Conservation (phyloP, 441 rosid genomes). For the Hura crepitans region DNA sequence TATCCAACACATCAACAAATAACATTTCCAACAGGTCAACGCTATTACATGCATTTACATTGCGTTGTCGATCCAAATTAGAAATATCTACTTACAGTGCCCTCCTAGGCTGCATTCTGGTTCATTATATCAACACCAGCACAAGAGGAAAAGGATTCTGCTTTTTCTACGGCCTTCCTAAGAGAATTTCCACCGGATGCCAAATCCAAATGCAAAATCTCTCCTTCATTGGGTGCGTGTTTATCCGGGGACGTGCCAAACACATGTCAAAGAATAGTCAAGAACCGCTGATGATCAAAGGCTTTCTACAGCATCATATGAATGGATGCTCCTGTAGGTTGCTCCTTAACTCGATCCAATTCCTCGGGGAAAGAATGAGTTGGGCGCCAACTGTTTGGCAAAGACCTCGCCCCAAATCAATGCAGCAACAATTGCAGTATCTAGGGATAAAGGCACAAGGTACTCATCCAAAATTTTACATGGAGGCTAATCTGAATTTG, state of each 20-base stretch:
- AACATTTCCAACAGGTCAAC: background rate
- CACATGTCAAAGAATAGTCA: conserved; percentile 6
- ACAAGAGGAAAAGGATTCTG: conserved; percentile 57
- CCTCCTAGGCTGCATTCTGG: conserved; percentile 90
- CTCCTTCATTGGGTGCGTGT: conserved; percentile 64
- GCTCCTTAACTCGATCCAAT: conserved; percentile 58
- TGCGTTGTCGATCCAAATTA: conserved; percentile 2
- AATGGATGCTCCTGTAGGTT: conserved; percentile 53
- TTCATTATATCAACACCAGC: conserved; percentile 74
- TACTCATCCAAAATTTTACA: no score
- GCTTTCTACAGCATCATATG: conserved; percentile 13
- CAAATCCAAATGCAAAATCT: conserved; percentile 78
- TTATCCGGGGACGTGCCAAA: conserved; percentile 46
- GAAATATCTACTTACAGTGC: conserved; percentile 54
- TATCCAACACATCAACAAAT: background rate
- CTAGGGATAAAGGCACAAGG: background rate
- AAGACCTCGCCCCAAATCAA: conserved; percentile 60
- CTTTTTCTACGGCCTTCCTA: conserved; percentile 57
- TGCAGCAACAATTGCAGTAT: background rate
- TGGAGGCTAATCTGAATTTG: background rate
- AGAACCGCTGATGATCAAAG: background rate
- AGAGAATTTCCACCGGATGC: conserved; percentile 67
- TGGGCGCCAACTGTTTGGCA: conserved; percentile 86
- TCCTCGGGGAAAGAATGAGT: conserved; percentile 82
- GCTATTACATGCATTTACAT: background rate